These are phyloP conservation scores for Gigaspora rosea DNA, from an alignment of 192 early-diverging fungal genomes.

Conservation along the genomic window DNA sequence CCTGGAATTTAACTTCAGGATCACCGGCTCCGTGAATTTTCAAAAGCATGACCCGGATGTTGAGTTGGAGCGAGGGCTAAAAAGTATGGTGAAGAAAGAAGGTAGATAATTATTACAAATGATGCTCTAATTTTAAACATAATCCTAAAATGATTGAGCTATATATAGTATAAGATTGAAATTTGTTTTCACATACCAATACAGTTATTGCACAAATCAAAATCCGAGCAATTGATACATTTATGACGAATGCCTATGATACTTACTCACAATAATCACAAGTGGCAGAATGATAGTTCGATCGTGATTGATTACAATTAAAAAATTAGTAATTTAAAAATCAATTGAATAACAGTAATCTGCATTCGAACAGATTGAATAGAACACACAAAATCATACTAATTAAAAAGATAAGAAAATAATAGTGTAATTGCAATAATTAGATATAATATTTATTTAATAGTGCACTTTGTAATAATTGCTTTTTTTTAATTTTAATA, in stretches of 20 bases:
- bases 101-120: neutral
- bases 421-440: too few relatives aligned
- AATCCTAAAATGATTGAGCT: neutral
- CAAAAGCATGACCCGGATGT: conserved; percentile 50
- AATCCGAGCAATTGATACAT: conserved; percentile 59
- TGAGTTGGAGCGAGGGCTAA: conserved; percentile 39
- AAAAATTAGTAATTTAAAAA: neutral
- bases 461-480: too few relatives aligned
- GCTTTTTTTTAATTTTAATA: too few relatives aligned
- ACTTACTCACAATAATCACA: conserved; percentile 60
- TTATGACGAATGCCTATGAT: conserved; percentile 61
- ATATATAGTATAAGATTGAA: neutral
- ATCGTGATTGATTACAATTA: neutral
- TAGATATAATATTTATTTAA: too few relatives aligned
- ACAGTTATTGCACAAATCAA: conserved; percentile 62
- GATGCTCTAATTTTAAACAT: neutral
- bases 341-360: too few relatives aligned
- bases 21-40: conserved; percentile 38
- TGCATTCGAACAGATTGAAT: too few relatives aligned
- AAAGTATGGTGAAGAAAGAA: neutral
- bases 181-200: conserved; percentile 31
- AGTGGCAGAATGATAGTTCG: conserved; percentile 32
- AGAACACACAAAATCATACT: too few relatives aligned
- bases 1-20: conserved; percentile 31
- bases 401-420: too few relatives aligned